Conservation (phyloP, 345 rosid species). For the Eucalyptus rudis region DNA sequence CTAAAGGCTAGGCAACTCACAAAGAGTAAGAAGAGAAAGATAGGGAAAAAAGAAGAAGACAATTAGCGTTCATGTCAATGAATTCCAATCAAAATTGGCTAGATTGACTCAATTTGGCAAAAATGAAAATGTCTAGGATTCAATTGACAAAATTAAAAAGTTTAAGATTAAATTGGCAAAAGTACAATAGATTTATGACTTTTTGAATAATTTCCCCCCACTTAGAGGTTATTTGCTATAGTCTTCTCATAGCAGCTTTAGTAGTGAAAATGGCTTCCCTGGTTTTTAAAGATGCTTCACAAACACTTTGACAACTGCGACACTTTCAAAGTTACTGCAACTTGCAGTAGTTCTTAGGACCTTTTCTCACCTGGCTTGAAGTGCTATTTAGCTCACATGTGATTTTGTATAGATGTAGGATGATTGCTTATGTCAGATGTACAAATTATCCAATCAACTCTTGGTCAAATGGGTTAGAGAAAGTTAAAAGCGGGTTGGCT, state of each 20-base stretch:
- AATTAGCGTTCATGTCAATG: fast-evolving
- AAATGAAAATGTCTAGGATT: too few relatives aligned
- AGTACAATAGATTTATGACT: too few relatives aligned
- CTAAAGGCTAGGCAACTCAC: fast-evolving
- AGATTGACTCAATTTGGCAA: too few relatives aligned
- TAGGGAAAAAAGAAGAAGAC: fast-evolving
- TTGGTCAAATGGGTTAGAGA: neutral
- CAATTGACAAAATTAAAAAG: too few relatives aligned
- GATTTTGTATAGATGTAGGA: neutral
- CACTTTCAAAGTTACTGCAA: neutral
- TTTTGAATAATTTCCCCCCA: too few relatives aligned
- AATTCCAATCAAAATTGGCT: too few relatives aligned
- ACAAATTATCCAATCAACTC: neutral
- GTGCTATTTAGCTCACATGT: neutral
- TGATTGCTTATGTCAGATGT: neutral
- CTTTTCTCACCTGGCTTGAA: neutral
- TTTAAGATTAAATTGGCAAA: too few relatives aligned
- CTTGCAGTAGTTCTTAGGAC: neutral
- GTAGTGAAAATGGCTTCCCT: neutral
- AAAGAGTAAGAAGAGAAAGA: too few relatives aligned
- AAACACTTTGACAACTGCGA: neutral
- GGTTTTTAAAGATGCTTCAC: neutral
- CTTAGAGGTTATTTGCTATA: neutral
- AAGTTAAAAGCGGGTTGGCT: neutral
- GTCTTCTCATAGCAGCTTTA: neutral